Conservation (phyloP, 2,329 filamentous ascomycete genomes). For the Dactylellina cionopaga region DNA sequence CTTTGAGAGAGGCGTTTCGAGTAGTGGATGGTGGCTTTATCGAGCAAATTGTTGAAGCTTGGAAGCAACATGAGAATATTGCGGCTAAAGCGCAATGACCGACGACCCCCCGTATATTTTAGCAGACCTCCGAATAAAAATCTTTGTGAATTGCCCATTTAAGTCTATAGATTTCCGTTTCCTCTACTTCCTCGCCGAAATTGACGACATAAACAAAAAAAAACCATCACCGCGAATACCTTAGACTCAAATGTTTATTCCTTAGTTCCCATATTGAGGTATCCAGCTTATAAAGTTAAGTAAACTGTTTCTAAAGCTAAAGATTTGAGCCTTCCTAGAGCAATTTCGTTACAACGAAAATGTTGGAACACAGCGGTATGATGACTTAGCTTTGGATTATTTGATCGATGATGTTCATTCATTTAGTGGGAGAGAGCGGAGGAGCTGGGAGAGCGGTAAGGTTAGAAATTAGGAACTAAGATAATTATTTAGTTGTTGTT, state of each 20-base stretch:
- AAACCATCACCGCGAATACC: not conserved
- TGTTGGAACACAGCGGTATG: not conserved
- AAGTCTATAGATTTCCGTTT: not conserved
- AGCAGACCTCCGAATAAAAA: not conserved
- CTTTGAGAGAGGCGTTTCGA: slow-evolving; percentile 59
- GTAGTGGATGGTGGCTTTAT: slow-evolving; percentile 62
- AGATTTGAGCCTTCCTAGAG: not conserved
- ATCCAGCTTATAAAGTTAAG: not conserved
- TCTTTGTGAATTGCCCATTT: not conserved
- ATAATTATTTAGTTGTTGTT: not conserved
- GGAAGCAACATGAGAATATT: slow-evolving; percentile 55
- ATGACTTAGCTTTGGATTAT: not conserved
- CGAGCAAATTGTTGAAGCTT: slow-evolving; percentile 60
- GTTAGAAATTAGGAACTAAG: not conserved
- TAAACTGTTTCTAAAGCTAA: not conserved
- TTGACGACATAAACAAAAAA: not conserved
- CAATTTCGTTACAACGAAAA: not conserved
- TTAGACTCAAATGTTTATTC: not conserved
- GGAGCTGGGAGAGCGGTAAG: not conserved
- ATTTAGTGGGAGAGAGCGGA: not conserved
- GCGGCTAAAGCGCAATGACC: not conserved
- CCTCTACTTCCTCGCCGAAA: not conserved
- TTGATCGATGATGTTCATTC: not conserved
- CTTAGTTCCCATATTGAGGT: not conserved
- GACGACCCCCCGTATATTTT: not conserved